Base-by-base conservation (phyloP, 2,329 filamentous ascomycete species). In the Beauveria australis region DNA sequence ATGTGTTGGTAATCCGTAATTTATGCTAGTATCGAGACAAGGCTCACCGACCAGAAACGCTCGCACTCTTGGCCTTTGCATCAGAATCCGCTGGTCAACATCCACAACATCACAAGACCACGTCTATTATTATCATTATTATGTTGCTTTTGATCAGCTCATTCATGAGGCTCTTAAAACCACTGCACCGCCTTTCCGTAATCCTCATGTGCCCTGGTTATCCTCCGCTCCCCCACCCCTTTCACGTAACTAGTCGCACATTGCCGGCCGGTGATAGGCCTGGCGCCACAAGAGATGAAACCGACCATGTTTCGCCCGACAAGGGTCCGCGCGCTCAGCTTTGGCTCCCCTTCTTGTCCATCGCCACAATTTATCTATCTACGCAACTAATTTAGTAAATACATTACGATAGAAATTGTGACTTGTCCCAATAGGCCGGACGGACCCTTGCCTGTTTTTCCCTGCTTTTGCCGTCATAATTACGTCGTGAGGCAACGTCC, bases 301-400 rank as follows among this genome's bases (percentile, higher is more conserved):
- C 67, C 59, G 60, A 63, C 64, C 60, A 62, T 62, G 67, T 69
- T 68, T 69, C 67, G 67, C 60, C 63, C 26, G 41, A 46, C 62
- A 33, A 52, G 37, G 56, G 28, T 9, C 57, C 44, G 26, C 53
- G 41, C 54, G 43, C 26, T 55, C 53, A 55, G 53, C 53, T 55
- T 22, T 14, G 12, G 24, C 28, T 24, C 26, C 28, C 30, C 14
- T n/a, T 28, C 7, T 26, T 10, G 46, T 7, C 16, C 18, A 46
- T 40, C 56, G 37, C 22, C 46, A 22, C 51, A 37, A 24, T 16
- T 53, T 26, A 53, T 53, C 51, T 22, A n/a, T 26, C 26, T 41
- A 53, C 37, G 14, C 14, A 37, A 37, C 12, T 37, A 37, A 16
- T 37, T 16, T 37, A 37, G 33, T 14, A 14, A 37, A 14, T 37